phyloP scores from a whole-genome alignment of 1,284 basidiomycete genomes.

The Austroboletus olivaceoglutinosus region DNA sequence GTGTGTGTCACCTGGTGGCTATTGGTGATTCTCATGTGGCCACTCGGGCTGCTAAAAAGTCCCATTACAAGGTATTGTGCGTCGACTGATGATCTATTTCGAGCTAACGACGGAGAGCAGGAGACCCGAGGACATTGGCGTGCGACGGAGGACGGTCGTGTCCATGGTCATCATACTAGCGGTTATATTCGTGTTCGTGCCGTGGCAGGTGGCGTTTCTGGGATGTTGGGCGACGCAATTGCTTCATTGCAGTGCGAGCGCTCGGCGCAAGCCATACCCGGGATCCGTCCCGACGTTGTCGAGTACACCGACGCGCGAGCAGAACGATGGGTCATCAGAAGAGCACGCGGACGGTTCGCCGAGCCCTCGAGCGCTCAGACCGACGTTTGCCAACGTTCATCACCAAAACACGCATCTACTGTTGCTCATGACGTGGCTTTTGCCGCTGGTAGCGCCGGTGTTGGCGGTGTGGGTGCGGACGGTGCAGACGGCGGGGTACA shows the following conservation, averaged over 20 bases:
- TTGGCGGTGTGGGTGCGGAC: conserved; percentile 91
- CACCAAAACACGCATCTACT: conserved; percentile 63
- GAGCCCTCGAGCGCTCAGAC: conserved; percentile 1
- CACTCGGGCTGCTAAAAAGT: conserved; percentile 37
- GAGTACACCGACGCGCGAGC: conserved; percentile 11
- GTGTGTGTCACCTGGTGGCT: conserved; percentile 60
- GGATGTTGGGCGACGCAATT: conserved; percentile 79
- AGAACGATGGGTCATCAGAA: neutral
- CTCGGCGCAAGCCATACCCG: conserved; percentile 17
- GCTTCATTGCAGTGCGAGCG: conserved; percentile 49
- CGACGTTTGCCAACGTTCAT: conserved; percentile 26
- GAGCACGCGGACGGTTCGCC: neutral
- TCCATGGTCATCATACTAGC: conserved; percentile 64
- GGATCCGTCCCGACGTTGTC: conserved; percentile 27
- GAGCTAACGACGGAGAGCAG: conserved; percentile 19
- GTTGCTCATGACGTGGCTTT: conserved; percentile 78
- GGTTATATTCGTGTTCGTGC: conserved; percentile 71
- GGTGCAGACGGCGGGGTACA: conserved; percentile 67
- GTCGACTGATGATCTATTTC: neutral
- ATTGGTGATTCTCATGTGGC: conserved; percentile 44
- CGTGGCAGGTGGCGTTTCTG: conserved; percentile 89
- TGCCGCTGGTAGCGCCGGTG: conserved; percentile 79
- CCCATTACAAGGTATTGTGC: conserved; percentile 42
- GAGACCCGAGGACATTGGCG: conserved; percentile 36
- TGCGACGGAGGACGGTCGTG: conserved; percentile 47